Evolutionary conservation across 441 rosid species (phyloP).

Genomic region (Monsonia emarginata): DNA sequence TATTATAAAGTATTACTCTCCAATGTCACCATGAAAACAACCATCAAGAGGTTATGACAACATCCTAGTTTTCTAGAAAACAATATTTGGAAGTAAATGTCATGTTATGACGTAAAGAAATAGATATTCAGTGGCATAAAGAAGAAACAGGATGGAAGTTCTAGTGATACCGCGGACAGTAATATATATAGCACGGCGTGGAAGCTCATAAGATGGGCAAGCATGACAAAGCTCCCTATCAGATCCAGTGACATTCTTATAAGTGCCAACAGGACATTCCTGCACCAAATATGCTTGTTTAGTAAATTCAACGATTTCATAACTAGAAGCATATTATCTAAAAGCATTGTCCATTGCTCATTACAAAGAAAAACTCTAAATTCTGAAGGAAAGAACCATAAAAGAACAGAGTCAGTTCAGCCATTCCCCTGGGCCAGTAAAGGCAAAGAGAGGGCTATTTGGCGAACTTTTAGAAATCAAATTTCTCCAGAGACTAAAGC

Average conservation of each 20-base stretch:
- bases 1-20: background rate
- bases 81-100: background rate
- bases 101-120: background rate
- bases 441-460: too few relatives aligned
- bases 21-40: background rate
- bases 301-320: background rate
- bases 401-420: background rate
- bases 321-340: background rate
- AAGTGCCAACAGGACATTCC: conserved; percentile 91
- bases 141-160: conserved; percentile 7
- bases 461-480: too few relatives aligned
- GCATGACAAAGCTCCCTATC: conserved; percentile 48
- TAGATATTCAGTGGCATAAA: background rate
- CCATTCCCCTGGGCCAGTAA: background rate
- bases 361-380: conserved; percentile 12
- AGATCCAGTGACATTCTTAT: conserved; percentile 71
- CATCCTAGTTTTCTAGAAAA: background rate
- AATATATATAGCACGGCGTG: conserved; percentile 55
- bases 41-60: conserved; percentile 4
- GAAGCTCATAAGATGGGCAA: conserved; percentile 64
- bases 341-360: background rate
- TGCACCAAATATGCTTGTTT: conserved; percentile 26
- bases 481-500: too few relatives aligned
- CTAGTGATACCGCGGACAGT: conserved; percentile 46
- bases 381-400: conserved; percentile 4